Conservation (phyloP, 2,329 filamentous ascomycete genomes). For the Tolypocladium ophioglossoides region DNA sequence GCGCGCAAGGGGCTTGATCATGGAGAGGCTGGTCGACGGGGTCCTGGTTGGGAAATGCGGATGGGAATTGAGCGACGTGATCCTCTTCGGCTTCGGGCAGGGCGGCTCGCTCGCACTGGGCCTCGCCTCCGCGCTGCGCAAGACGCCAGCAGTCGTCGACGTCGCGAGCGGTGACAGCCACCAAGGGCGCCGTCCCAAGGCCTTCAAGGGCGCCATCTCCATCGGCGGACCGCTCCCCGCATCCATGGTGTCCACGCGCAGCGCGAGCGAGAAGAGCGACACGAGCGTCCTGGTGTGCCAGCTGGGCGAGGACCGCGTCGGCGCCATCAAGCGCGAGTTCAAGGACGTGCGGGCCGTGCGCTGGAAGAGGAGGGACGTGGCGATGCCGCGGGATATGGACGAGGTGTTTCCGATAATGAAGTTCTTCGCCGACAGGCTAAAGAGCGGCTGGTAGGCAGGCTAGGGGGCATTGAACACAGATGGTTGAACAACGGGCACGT, state of each 20-base stretch:
- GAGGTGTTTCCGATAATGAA: constrained; percentile 89
- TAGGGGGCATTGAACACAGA: too few species aligned
- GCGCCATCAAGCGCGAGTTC: constrained; percentile 57
- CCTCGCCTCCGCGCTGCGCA: constrained; percentile 34
- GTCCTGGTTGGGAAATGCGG: constrained; percentile 45
- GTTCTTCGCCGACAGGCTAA: constrained; percentile 59
- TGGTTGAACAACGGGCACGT: background rate
- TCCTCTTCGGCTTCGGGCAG: constrained; percentile 59
- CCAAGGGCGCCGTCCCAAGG: background rate
- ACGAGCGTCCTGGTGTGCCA: constrained; percentile 53
- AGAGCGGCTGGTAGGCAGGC: constrained; percentile 9
- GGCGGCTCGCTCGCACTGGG: constrained; percentile 53
- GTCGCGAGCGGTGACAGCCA: constrained; percentile 9
- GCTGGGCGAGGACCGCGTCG: constrained; percentile 52
- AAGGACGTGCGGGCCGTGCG: constrained; percentile 54
- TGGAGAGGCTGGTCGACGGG: constrained; percentile 38
- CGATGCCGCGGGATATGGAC: constrained; percentile 72
- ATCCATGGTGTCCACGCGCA: constrained; percentile 37
- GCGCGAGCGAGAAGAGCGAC: constrained; percentile 39
- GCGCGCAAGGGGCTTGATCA: constrained; percentile 34
- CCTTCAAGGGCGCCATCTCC: constrained; percentile 47
- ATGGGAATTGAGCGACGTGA: constrained; percentile 47
- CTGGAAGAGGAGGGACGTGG: constrained; percentile 62
- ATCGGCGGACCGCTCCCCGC: constrained; percentile 50
- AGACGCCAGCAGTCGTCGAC: constrained; percentile 22